A percentile compares a stretch with the other conserved stretches of the same genome.
These are phyloP conservation scores for Fusarium brevicatenulatum DNA, from an alignment of 2,329 filamentous ascomycete species.

Conservation along the genomic window DNA sequence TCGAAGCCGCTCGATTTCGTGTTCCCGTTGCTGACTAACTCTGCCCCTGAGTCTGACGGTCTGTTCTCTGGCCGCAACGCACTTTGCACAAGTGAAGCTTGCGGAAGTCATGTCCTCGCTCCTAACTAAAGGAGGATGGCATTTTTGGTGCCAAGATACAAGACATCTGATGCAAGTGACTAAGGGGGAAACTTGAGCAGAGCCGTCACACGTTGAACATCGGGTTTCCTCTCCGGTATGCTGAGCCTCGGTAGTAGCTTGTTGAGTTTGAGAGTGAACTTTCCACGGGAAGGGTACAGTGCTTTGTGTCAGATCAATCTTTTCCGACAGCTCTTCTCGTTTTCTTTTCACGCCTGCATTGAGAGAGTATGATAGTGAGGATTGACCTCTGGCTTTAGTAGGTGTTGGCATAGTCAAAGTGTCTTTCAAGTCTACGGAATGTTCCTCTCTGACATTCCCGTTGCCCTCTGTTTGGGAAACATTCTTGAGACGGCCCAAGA, in stretches of 20 bases:
- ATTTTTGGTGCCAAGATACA: slow-evolving; percentile 42
- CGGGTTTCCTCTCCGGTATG: background rate
- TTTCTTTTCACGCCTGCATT: slow-evolving; percentile 45
- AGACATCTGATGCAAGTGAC: slow-evolving; percentile 39
- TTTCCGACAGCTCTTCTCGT: slow-evolving; percentile 27
- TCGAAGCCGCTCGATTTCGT: slow-evolving; percentile 47
- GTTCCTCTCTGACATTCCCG: background rate
- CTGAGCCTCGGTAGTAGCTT: background rate
- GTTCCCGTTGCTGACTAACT: slow-evolving; percentile 30
- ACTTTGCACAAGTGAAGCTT: slow-evolving; percentile 36
- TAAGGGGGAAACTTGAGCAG: slow-evolving; percentile 8
- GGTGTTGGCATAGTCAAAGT: slow-evolving; percentile 30
- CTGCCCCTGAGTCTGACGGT: slow-evolving; percentile 19
- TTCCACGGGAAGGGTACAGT: slow-evolving; percentile 46
- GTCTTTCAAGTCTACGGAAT: background rate
- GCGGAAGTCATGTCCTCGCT: background rate
- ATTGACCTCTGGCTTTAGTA: slow-evolving; percentile 5
- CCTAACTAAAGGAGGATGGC: slow-evolving; percentile 23
- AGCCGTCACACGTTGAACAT: slow-evolving; percentile 35
- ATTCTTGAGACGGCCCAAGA: slow-evolving; percentile 44
- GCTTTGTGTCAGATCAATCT: slow-evolving; percentile 47
- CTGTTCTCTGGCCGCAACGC: slow-evolving; percentile 21
- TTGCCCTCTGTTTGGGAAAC: background rate
- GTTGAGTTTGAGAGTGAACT: background rate
- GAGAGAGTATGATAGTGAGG: slow-evolving; percentile 3